These are phyloP conservation scores for Magnaporthales sp. DNA, from an alignment of 2,329 filamentous ascomycete genomes.

Conservation along the genomic window DNA sequence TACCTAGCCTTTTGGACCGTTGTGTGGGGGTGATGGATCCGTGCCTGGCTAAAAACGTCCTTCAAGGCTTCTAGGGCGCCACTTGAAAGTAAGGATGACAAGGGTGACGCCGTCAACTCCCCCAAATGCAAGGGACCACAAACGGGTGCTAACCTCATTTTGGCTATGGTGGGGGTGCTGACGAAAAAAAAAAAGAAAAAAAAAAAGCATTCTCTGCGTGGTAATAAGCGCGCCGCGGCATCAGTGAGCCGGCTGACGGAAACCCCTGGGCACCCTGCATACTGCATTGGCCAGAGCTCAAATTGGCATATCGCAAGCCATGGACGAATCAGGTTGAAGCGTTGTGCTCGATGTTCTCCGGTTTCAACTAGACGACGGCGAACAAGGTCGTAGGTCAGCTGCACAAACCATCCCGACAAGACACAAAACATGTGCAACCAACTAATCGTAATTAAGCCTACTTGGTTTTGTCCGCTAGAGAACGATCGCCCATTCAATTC, in stretches of 20 bases:
- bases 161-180: not conserved
- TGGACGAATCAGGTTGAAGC: not conserved
- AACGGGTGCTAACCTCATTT: not conserved
- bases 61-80: not conserved
- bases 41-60: not conserved
- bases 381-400: too few species aligned
- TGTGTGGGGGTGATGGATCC: not conserved
- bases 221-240: not conserved
- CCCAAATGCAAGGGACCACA: not conserved
- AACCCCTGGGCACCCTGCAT: not conserved
- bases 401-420: not conserved
- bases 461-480: not conserved
- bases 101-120: not conserved
- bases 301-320: not conserved
- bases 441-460: not conserved
- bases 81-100: not conserved
- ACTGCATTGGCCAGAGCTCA: not conserved
- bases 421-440: not conserved
- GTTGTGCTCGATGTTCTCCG: not conserved
- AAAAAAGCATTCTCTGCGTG: not conserved
- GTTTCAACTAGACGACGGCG: not conserved
- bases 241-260: not conserved
- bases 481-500: not conserved
- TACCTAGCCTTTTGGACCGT: not conserved
- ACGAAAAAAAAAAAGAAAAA: not conserved